A percentile compares a stretch with the other conserved stretches of the same genome.
These are phyloP conservation scores for Thalia dealbata DNA, from an alignment of 176 grass and related monocot genomes.

Conservation along the genomic window DNA sequence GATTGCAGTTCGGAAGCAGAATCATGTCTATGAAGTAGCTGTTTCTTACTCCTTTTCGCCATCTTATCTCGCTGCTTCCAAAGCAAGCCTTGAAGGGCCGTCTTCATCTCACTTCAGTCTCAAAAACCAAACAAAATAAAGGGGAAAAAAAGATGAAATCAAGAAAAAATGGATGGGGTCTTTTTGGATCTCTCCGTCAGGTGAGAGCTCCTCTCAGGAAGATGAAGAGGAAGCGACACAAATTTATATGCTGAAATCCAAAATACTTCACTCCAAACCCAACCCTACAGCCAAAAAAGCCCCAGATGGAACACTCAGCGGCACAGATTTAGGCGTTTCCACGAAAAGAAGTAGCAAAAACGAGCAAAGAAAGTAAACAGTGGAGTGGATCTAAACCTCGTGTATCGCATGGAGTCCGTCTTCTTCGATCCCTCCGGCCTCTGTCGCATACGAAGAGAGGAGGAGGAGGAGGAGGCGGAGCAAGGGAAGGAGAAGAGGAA, in stretches of 20 bases:
- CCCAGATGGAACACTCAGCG: not conserved
- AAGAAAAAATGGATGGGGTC: not conserved
- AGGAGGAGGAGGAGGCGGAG: not conserved
- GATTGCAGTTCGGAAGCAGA: not conserved
- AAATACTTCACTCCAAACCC: constrained; percentile 22
- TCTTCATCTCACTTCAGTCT: not conserved
- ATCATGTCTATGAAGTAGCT: not conserved
- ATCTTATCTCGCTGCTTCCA: constrained; percentile 7
- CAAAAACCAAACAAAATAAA: not conserved
- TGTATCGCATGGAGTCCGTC: constrained; percentile 18
- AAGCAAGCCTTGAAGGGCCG: not conserved
- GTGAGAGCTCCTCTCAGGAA: constrained; percentile 7
- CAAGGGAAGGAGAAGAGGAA: not conserved
- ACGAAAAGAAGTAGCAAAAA: not conserved
- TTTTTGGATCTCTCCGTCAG: not conserved
- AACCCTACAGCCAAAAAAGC: constrained; percentile 5
- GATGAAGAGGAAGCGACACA: not conserved
- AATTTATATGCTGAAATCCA: constrained; percentile 18
- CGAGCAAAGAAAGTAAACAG: not conserved
- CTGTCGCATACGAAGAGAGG: constrained; percentile 8
- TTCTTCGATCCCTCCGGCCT: constrained; percentile 5
- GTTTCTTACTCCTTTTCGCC: not conserved
- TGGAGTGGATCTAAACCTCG: not conserved
- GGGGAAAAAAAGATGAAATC: not conserved
- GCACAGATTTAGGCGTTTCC: not conserved